Percentiles rank a stretch among this genome's conserved stretches.
Evolutionary conservation across 1,139 yeast genomes (phyloP).

Genomic region (Meyerozyma guilliermondii): DNA sequence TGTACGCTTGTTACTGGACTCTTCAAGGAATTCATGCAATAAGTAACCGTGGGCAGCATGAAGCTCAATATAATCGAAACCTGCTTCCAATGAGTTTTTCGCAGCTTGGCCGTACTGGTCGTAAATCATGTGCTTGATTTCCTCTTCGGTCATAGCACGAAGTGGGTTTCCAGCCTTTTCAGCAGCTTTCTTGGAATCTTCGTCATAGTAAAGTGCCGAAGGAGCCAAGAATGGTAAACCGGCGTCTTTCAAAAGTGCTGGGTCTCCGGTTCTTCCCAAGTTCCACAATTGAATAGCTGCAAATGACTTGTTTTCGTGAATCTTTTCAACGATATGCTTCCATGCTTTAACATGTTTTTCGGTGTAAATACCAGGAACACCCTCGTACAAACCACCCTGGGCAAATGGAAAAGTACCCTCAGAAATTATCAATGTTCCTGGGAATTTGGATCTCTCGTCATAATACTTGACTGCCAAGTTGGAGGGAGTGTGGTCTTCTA

Average conservation of each 20-base stretch:
- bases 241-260: conserved; percentile 13
- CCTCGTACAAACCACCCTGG: conserved; percentile 3
- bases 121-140: conserved; percentile 9
- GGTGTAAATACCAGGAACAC: conserved; percentile 10
- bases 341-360: conserved; percentile 8
- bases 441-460: conserved; percentile 9
- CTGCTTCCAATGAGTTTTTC: conserved; percentile 12
- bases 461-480: conserved; percentile 11
- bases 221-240: conserved; percentile 26
- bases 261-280: conserved; percentile 22
- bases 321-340: conserved; percentile 10
- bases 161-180: conserved; percentile 9
- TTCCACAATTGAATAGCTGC: conserved; percentile 11
- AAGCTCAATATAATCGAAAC: conserved; percentile 14
- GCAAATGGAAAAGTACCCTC: conserved; percentile 10
- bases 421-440: conserved; percentile 11
- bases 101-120: conserved; percentile 13
- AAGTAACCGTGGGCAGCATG: conserved; percentile 16
- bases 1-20: conserved; percentile 11
- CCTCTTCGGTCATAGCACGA: conserved; percentile 9
- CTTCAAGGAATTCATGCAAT: conserved; percentile 11
- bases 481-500: conserved; percentile 9
- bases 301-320: conserved; percentile 9
- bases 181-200: conserved; percentile 7
- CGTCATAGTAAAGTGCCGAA: conserved; percentile 7